Conservation (phyloP, 1,284 basidiomycete species). For the Volvariella volvacea region DNA sequence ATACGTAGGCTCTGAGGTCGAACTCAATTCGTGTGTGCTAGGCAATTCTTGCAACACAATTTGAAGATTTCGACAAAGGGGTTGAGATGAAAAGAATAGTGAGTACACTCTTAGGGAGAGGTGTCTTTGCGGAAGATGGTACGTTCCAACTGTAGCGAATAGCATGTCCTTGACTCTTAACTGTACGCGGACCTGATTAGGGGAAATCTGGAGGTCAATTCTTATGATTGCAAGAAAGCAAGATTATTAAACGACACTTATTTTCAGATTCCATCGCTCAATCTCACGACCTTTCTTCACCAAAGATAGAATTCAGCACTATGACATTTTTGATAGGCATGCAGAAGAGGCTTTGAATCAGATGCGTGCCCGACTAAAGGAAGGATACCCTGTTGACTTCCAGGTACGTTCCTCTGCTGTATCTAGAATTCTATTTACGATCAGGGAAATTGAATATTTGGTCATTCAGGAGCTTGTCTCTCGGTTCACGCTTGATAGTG, state of each 20-base stretch:
- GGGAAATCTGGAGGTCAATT: conserved; percentile 32
- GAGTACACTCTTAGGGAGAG: conserved; percentile 33
- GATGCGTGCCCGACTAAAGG: conserved; percentile 27
- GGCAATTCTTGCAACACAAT: conserved; percentile 24
- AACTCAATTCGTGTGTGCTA: not conserved
- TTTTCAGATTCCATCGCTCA: conserved; percentile 34
- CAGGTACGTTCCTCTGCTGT: conserved; percentile 27
- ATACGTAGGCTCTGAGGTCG: not conserved
- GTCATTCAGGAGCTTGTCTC: conserved; percentile 27
- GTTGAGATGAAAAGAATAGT: conserved; percentile 11
- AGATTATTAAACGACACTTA: not conserved
- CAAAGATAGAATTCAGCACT: conserved; percentile 43
- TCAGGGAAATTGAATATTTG: too few relatives aligned
- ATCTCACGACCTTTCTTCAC: conserved; percentile 51
- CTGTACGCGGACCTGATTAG: conserved; percentile 11
- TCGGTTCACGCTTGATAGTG: conserved; percentile 38
- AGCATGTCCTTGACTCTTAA: conserved; percentile 19
- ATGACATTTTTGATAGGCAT: conserved; percentile 43
- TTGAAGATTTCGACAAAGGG: conserved; percentile 39
- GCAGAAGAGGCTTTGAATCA: conserved; percentile 28
- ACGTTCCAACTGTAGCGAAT: conserved; percentile 4
- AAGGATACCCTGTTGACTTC: conserved; percentile 44
- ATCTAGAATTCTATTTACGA: not conserved
- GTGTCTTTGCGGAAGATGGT: conserved; percentile 35
- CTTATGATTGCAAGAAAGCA: not conserved